These are phyloP conservation scores for Thalassiosira mediterranea DNA, from an alignment of 352 stramenopile species.

Conservation along the genomic window DNA sequence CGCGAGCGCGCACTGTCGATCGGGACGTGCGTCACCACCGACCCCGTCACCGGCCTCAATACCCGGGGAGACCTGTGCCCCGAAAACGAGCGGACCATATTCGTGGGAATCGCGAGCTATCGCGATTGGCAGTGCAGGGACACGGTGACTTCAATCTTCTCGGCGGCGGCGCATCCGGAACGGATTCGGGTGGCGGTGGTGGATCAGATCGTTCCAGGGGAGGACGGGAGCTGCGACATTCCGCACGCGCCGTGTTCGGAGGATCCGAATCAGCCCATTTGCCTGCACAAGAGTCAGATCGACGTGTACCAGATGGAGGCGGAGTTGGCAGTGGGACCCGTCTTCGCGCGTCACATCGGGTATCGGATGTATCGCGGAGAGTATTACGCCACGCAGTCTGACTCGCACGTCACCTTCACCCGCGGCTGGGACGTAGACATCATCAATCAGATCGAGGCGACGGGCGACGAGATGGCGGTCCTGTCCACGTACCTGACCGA, in stretches of 20 bases:
- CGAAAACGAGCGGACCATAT: slow-evolving; percentile 48
- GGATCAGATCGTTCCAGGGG: slow-evolving; percentile 81
- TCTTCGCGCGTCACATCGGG: slow-evolving; percentile 85
- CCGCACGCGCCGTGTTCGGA: neutral
- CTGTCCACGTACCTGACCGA: slow-evolving; percentile 85
- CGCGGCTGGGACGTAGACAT: slow-evolving; percentile 82
- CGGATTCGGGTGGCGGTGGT: slow-evolving; percentile 77
- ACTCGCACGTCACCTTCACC: slow-evolving; percentile 82
- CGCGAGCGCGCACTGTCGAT: slow-evolving; percentile 49
- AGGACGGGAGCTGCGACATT: slow-evolving; percentile 58
- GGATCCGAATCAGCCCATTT: slow-evolving; percentile 78
- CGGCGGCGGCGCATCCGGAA: slow-evolving; percentile 63
- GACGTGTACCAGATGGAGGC: slow-evolving; percentile 84
- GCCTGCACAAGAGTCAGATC: slow-evolving; percentile 80
- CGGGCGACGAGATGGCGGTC: slow-evolving; percentile 84
- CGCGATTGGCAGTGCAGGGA: slow-evolving; percentile 77
- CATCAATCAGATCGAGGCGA: slow-evolving; percentile 75
- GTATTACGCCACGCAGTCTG: slow-evolving; percentile 86
- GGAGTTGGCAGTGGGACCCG: slow-evolving; percentile 77
- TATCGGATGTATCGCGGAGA: slow-evolving; percentile 85
- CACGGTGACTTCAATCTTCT: slow-evolving; percentile 82
- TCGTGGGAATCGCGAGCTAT: slow-evolving; percentile 68
- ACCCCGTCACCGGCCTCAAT: slow-evolving; percentile 17
- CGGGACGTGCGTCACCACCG: slow-evolving; percentile 36
- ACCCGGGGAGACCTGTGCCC: slow-evolving; percentile 38